Evolutionary conservation across 164 flowering plant species (phyloP).

Genomic region (Saururus chinensis): DNA sequence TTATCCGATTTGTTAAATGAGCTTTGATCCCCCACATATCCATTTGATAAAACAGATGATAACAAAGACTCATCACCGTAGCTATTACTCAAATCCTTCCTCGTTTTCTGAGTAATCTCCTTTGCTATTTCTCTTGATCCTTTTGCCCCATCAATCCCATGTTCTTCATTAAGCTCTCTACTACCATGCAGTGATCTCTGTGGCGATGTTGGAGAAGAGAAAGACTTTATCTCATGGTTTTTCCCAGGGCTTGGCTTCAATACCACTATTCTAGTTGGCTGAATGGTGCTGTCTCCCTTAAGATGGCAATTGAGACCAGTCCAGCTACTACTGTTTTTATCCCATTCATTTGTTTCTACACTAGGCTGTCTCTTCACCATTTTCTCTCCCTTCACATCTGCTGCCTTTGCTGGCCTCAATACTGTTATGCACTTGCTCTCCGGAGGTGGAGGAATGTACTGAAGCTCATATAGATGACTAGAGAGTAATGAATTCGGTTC

Average conservation of each 20-base stretch:
- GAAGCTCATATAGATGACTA: constrained; percentile 34
- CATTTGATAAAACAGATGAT: constrained; percentile 77
- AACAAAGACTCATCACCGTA: constrained; percentile 50
- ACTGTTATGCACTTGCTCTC: constrained; percentile 81
- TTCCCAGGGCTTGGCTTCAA: constrained; percentile 64
- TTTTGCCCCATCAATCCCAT: constrained; percentile 32
- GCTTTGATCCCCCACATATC: constrained; percentile 79
- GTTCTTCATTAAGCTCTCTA: constrained; percentile 26
- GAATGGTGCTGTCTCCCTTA: constrained; percentile 24
- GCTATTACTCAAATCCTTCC: constrained; percentile 41
- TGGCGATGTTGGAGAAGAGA: constrained; percentile 33
- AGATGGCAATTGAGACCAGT: constrained; percentile 21
- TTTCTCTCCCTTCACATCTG: constrained; percentile 29
- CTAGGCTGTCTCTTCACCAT: constrained; percentile 23
- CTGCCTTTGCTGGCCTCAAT: constrained; percentile 66
- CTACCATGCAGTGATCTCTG: constrained; percentile 24
- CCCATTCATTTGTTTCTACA: constrained; percentile 27
- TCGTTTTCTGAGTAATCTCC: constrained; percentile 54
- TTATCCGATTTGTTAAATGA: constrained; percentile 67
- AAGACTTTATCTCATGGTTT: constrained; percentile 34
- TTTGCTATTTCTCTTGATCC: constrained; percentile 63
- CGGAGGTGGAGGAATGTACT: constrained; percentile 40
- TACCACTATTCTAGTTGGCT: constrained; percentile 39
- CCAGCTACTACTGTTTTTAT: constrained; percentile 17
- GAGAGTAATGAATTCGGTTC: constrained; percentile 71